phyloP scores from a whole-genome alignment of 2,329 filamentous ascomycete species.

The Trichoderma oligosporum region DNA sequence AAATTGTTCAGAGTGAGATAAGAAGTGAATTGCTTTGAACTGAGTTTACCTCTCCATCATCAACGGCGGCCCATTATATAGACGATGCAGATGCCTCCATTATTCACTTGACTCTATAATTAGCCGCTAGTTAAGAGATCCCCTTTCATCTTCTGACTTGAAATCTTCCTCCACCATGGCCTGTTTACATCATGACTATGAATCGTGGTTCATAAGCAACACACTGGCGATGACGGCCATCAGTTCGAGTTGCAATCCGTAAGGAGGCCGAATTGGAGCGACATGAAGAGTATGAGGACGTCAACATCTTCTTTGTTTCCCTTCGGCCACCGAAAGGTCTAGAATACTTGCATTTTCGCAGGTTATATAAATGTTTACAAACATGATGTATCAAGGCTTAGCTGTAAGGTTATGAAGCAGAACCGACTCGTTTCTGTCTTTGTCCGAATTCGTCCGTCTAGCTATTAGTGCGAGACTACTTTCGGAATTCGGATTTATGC shows the following conservation, averaged over 20 bases:
- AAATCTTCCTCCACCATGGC: background rate
- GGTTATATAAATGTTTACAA: too few relatives aligned
- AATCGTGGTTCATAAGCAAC: background rate
- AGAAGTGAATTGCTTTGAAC: background rate
- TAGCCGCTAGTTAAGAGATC: background rate
- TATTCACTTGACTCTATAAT: background rate
- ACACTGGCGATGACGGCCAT: too few relatives aligned
- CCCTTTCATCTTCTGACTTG: too few relatives aligned
- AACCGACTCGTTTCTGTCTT: too few relatives aligned
- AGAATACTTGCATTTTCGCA: too few relatives aligned
- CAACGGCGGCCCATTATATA: background rate
- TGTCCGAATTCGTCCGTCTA: conserved; percentile 11
- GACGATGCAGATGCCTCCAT: background rate
- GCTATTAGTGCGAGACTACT: background rate
- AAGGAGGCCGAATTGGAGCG: conserved; percentile 1
- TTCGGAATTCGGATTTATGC: too few relatives aligned
- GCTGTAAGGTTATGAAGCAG: too few relatives aligned
- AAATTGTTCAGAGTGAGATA: too few relatives aligned
- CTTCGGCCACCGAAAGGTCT: too few relatives aligned
- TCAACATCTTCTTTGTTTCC: background rate
- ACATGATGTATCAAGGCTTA: too few relatives aligned
- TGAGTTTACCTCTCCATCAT: background rate
- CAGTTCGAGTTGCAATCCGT: background rate
- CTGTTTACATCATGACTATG: background rate
- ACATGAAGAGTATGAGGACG: background rate